Evolutionary conservation across 2,329 filamentous ascomycete species (phyloP).

Genomic region (Bipolaris bicolor): DNA sequence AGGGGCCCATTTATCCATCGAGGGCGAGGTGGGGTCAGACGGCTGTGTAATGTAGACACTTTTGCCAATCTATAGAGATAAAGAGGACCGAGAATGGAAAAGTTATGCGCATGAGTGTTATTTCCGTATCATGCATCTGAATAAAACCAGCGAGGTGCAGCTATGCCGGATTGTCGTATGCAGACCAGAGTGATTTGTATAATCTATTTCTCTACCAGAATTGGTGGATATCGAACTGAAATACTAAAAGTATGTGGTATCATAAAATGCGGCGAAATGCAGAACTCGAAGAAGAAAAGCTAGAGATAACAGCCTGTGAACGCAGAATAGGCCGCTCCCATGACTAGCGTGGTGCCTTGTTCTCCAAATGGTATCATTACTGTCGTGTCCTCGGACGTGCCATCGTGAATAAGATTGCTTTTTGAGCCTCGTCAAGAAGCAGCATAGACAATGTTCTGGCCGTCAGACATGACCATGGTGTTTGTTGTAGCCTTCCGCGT

Average conservation of each 20-base stretch:
- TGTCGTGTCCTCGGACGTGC: background rate
- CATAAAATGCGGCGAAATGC: conserved; percentile 10
- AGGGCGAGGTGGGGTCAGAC: too few relatives aligned
- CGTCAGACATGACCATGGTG: background rate
- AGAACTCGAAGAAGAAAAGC: background rate
- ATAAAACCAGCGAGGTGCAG: too few relatives aligned
- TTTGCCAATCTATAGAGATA: background rate
- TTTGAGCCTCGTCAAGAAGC: conserved; percentile 8
- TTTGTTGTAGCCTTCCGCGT: background rate
- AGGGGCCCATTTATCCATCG: background rate
- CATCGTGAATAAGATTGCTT: background rate
- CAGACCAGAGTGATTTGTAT: background rate
- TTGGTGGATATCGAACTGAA: background rate
- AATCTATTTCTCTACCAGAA: background rate
- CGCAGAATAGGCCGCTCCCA: background rate
- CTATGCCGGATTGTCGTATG: background rate
- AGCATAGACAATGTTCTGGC: background rate
- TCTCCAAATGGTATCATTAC: conserved; percentile 5
- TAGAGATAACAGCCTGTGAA: background rate
- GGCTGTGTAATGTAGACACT: too few relatives aligned
- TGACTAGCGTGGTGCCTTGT: background rate
- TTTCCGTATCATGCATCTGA: too few relatives aligned
- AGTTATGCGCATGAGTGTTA: too few relatives aligned
- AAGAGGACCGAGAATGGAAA: too few relatives aligned
- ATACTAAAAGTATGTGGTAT: conserved; percentile 22